Conservation (phyloP, 306 rosid genomes). For the Medicago lupulina region DNA sequence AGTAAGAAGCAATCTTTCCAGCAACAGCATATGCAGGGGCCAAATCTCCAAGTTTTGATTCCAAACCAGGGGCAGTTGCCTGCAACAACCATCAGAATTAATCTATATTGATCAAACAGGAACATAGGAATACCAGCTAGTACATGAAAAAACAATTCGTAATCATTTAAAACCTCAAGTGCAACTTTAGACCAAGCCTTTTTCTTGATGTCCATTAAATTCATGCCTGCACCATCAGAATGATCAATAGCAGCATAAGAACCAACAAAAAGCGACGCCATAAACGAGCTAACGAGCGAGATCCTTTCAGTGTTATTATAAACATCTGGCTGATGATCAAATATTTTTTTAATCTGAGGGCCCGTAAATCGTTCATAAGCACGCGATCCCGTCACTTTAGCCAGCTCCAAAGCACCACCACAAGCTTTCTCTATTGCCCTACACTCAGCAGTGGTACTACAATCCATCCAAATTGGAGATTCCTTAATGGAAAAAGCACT, state of each 20-base stretch:
- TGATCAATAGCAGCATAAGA: slow-evolving; percentile 84
- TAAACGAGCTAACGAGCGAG: slow-evolving; percentile 92
- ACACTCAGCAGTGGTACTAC: slow-evolving; percentile 86
- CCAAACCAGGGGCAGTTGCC: slow-evolving; percentile 89
- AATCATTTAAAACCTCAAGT: slow-evolving; percentile 65
- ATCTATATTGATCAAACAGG: slow-evolving; percentile 25
- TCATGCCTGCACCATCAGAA: slow-evolving; percentile 94
- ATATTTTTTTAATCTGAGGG: slow-evolving; percentile 86
- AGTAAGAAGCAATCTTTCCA: slow-evolving; percentile 78
- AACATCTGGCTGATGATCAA: slow-evolving; percentile 61
- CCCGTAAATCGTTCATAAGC: slow-evolving; percentile 88
- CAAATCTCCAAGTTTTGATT: slow-evolving; percentile 79
- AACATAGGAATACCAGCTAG: background rate
- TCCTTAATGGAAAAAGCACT: slow-evolving; percentile 69
- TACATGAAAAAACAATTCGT: background rate
- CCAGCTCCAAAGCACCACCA: slow-evolving; percentile 88
- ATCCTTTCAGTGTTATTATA: slow-evolving; percentile 86
- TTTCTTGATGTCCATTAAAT: slow-evolving; percentile 83
- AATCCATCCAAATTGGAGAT: slow-evolving; percentile 96
- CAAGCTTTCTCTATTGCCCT: slow-evolving; percentile 79
- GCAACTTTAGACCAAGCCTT: slow-evolving; percentile 72
- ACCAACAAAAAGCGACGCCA: slow-evolving; percentile 86
- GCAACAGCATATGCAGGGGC: slow-evolving; percentile 92
- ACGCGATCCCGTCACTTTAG: slow-evolving; percentile 84
- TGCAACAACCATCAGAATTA: slow-evolving; percentile 46